A percentile compares a stretch with the other conserved stretches of the same genome.
Evolutionary conservation across 2,329 filamentous ascomycete genomes (phyloP).

Genomic region (Colletotrichum viniferum): DNA sequence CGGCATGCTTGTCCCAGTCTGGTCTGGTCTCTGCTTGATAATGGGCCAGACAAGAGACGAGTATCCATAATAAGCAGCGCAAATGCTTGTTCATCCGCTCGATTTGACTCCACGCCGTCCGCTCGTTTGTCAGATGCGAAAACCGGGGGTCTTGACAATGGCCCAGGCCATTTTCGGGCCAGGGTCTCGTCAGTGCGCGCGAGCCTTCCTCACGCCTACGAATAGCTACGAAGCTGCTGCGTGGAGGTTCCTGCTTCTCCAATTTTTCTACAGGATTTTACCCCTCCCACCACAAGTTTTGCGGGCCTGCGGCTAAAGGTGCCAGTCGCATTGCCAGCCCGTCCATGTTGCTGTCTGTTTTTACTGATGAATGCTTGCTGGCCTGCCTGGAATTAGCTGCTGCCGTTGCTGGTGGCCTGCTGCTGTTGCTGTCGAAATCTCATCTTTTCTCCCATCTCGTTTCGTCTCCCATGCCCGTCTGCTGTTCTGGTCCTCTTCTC

Average conservation of each 20-base stretch:
- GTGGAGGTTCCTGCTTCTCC: slow-evolving; percentile 9
- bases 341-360: not conserved
- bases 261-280: slow-evolving; percentile 19
- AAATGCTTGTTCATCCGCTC: slow-evolving; percentile 22
- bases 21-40: slow-evolving; percentile 12
- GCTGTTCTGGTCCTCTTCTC: not conserved
- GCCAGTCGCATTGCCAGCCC: not conserved
- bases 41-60: slow-evolving; percentile 6
- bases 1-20: not conserved
- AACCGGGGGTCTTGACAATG: slow-evolving; percentile 8
- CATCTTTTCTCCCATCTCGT: slow-evolving; percentile 7
- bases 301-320: slow-evolving; percentile 6
- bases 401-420: not conserved
- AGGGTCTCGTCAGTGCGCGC: slow-evolving; percentile 12
- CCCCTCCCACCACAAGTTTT: slow-evolving; percentile 6
- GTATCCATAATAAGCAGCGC: slow-evolving; percentile 15
- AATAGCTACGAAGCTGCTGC: not conserved
- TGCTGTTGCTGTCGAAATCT: not conserved
- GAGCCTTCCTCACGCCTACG: not conserved
- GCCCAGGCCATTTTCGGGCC: slow-evolving; percentile 14
- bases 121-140: slow-evolving; percentile 20
- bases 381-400: not conserved
- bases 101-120: slow-evolving; percentile 17
- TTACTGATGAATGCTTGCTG: not conserved
- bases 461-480: not conserved